Evolutionary conservation across 306 rosid genomes (phyloP).

Genomic region (Begonia peltatifolia): DNA sequence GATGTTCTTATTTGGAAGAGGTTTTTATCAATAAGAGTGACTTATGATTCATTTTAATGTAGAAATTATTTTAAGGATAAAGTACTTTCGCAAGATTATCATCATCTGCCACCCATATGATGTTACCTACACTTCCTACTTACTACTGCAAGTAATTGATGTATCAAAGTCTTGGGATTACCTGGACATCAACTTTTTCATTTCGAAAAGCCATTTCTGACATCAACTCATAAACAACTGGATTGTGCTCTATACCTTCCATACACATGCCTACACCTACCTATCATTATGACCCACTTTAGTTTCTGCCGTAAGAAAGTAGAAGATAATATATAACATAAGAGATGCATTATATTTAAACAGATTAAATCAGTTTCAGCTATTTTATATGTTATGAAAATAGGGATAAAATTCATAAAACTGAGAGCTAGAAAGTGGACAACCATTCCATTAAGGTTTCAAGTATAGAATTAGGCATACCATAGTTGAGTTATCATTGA

Average conservation of each 20-base stretch:
- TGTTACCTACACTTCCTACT: background rate
- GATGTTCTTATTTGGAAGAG: too few relatives aligned
- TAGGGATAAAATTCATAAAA: too few relatives aligned
- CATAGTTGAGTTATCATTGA: conserved; percentile 78
- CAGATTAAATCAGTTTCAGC: too few relatives aligned
- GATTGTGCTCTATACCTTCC: conserved; percentile 97
- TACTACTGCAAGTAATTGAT: background rate
- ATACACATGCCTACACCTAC: conserved; percentile 97
- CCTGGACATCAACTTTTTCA: conserved; percentile 53
- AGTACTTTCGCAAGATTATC: too few relatives aligned
- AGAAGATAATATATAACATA: background rate
- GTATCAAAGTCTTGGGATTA: conserved; percentile 17
- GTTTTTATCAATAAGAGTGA: too few relatives aligned
- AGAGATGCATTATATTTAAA: too few relatives aligned
- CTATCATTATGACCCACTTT: conserved; percentile 21
- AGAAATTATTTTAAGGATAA: too few relatives aligned
- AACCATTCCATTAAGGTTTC: too few relatives aligned
- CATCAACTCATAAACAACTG: conserved; percentile 72
- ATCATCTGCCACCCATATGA: too few relatives aligned
- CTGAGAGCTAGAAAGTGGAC: too few relatives aligned
- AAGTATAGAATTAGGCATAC: conserved; percentile 21
- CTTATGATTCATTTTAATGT: too few relatives aligned
- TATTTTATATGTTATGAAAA: too few relatives aligned
- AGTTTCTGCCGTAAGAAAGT: conserved; percentile 1
- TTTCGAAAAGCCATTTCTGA: conserved; percentile 90